Percentiles rank a stretch among this genome's conserved stretches.
Conservation (phyloP, 2,329 filamentous ascomycete species). For the Lasiodiplodia hormozganensis region DNA sequence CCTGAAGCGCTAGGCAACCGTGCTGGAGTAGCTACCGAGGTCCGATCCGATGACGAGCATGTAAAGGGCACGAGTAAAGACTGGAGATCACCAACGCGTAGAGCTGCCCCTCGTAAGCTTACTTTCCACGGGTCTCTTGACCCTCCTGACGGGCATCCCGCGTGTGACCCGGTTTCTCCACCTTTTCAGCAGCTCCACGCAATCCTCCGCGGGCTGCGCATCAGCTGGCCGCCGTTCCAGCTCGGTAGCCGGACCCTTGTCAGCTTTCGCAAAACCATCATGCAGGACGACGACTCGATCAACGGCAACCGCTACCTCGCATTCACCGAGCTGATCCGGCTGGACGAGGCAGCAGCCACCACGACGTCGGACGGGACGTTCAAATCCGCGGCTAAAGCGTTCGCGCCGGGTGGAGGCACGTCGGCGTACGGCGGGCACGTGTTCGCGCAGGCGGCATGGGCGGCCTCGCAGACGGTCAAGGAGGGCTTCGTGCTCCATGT, state of each 20-base stretch:
- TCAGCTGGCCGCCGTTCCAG: constrained; percentile 8
- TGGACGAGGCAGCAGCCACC: constrained; percentile 44
- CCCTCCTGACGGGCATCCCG: constrained; percentile 2
- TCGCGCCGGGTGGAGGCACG: constrained; percentile 50
- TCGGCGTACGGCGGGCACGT: constrained; percentile 64
- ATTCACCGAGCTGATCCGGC: constrained; percentile 50
- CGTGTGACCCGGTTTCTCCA: constrained; percentile 21
- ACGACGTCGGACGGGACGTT: constrained; percentile 45
- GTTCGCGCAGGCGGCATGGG: constrained; percentile 64
- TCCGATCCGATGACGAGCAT: background rate
- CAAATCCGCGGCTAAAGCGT: constrained; percentile 50
- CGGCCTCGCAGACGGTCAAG: constrained; percentile 60
- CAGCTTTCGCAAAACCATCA: constrained; percentile 6
- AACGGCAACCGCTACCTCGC: constrained; percentile 36
- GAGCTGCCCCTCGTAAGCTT: constrained; percentile 15
- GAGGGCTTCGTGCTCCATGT: constrained; percentile 61
- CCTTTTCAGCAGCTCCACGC: constrained; percentile 8
- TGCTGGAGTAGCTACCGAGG: constrained; percentile 9
- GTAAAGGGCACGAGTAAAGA: background rate
- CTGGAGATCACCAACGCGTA: background rate
- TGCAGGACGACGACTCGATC: constrained; percentile 20
- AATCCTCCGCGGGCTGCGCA: constrained; percentile 3
- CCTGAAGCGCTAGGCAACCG: background rate
- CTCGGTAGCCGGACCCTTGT: constrained; percentile 12
- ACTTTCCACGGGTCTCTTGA: constrained; percentile 6